phyloP scores from a whole-genome alignment of 2,329 filamentous ascomycete species.

The Gliomastix tumulicola region DNA sequence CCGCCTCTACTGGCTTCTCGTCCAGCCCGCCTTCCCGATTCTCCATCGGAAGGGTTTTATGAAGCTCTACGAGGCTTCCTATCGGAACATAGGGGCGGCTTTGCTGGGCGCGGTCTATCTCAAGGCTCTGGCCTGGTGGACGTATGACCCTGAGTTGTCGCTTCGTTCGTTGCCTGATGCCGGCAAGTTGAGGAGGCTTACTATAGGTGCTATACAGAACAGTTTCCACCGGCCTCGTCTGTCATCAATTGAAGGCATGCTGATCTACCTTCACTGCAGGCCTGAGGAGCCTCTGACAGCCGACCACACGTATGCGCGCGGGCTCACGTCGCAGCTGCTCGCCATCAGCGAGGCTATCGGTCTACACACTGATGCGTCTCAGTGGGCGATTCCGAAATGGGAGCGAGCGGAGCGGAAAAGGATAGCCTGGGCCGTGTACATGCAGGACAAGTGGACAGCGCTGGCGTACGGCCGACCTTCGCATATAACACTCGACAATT shows the following conservation, averaged over 20 bases:
- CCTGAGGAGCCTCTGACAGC: slow-evolving; percentile 24
- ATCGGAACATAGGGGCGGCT: slow-evolving; percentile 43
- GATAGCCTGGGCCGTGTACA: slow-evolving; percentile 48
- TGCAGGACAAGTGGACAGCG: slow-evolving; percentile 50
- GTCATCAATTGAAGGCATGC: slow-evolving; percentile 32
- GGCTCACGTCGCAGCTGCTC: slow-evolving; percentile 31
- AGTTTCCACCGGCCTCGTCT: slow-evolving; percentile 29
- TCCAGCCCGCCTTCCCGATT: slow-evolving; percentile 46
- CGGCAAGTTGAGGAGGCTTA: slow-evolving; percentile 19
- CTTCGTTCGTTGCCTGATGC: slow-evolving; percentile 26
- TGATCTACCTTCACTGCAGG: slow-evolving; percentile 30
- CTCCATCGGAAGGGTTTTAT: slow-evolving; percentile 47
- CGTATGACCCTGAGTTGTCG: slow-evolving; percentile 31
- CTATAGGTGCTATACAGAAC: slow-evolving; percentile 20
- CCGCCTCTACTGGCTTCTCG: slow-evolving; percentile 54
- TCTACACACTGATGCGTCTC: slow-evolving; percentile 42
- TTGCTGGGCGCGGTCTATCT: slow-evolving; percentile 49
- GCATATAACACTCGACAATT: slow-evolving; percentile 39
- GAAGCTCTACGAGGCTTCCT: slow-evolving; percentile 41
- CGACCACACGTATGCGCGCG: slow-evolving; percentile 20
- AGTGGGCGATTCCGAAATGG: slow-evolving; percentile 46
- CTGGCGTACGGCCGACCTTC: slow-evolving; percentile 31
- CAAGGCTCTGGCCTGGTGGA: slow-evolving; percentile 46
- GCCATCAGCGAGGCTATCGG: slow-evolving; percentile 40
- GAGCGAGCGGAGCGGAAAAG: slow-evolving; percentile 46